These are phyloP conservation scores for Lobosporangium transversale DNA, from an alignment of 192 early-diverging fungal species.

Conservation along the genomic window DNA sequence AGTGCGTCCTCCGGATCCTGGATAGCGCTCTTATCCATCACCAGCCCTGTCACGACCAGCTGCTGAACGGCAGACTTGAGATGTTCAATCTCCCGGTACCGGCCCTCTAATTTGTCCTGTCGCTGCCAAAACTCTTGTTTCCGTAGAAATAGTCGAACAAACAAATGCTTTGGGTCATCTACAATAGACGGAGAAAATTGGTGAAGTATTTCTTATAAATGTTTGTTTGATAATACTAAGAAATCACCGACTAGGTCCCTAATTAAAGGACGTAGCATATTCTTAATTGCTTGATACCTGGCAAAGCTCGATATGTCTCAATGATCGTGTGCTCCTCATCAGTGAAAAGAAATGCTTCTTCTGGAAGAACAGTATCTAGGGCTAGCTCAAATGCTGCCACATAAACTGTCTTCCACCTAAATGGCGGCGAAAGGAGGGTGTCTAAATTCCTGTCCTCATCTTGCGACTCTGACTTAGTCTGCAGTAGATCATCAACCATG, in stretches of 20 bases:
- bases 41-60: slow-evolving; percentile 16
- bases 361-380: slow-evolving; percentile 53
- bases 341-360: slow-evolving; percentile 53
- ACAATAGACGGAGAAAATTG: neutral
- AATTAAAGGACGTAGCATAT: too few species aligned
- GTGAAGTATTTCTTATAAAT: neutral
- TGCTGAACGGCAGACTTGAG: slow-evolving; percentile 27
- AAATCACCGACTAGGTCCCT: too few species aligned
- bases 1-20: slow-evolving; percentile 26
- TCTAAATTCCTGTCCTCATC: slow-evolving; percentile 10
- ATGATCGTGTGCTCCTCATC: slow-evolving; percentile 51
- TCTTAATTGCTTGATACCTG: slow-evolving; percentile 30
- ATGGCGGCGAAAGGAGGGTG: slow-evolving; percentile 5
- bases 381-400: slow-evolving; percentile 52
- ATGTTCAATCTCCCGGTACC: slow-evolving; percentile 37
- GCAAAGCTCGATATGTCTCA: slow-evolving; percentile 42
- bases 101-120: slow-evolving; percentile 32
- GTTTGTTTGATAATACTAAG: too few species aligned
- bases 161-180: slow-evolving; percentile 56
- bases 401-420: slow-evolving; percentile 56
- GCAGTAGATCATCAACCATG: neutral
- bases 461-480: slow-evolving; percentile 6
- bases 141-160: slow-evolving; percentile 54
- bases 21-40: slow-evolving; percentile 31
- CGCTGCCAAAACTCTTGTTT: slow-evolving; percentile 54